These are phyloP conservation scores for Juglanconis oblonga DNA, from an alignment of 2,329 filamentous ascomycete genomes.

Conservation along the genomic window DNA sequence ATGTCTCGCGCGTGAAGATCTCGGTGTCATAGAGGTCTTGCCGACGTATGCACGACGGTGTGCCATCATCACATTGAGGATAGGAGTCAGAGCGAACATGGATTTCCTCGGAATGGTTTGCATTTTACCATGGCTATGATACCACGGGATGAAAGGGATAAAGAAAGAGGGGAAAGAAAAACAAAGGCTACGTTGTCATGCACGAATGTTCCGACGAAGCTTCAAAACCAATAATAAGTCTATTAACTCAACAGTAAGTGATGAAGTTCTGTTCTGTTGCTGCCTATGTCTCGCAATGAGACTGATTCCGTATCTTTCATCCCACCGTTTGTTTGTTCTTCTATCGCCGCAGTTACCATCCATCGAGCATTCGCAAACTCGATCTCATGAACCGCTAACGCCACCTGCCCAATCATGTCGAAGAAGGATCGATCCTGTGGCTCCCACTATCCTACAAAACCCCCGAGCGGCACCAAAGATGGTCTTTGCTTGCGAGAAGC, in stretches of 20 bases:
- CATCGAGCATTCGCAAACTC: too few species aligned
- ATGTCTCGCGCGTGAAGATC: slow-evolving; percentile 69
- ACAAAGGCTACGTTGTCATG: too few species aligned
- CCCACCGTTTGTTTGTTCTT: too few species aligned
- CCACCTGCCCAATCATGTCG: too few species aligned
- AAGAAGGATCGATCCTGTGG: background rate
- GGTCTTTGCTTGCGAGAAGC: background rate
- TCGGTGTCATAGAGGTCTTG: slow-evolving; percentile 26
- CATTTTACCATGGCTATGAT: slow-evolving; percentile 5
- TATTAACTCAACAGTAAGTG: too few species aligned
- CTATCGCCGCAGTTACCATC: too few species aligned
- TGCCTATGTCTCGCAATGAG: too few species aligned
- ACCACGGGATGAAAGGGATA: background rate
- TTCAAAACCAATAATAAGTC: background rate
- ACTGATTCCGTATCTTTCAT: too few species aligned
- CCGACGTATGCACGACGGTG: slow-evolving; percentile 13
- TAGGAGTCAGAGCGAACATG: background rate
- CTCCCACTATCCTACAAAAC: background rate
- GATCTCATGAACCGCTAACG: too few species aligned
- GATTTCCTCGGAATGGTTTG: background rate
- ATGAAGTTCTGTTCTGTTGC: too few species aligned
- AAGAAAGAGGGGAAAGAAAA: background rate
- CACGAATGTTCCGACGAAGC: background rate
- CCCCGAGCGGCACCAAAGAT: background rate
- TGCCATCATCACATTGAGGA: background rate